Evolutionary conservation across 805 yeast genomes (phyloP).

Genomic region (Teunomyces funiuensis): DNA sequence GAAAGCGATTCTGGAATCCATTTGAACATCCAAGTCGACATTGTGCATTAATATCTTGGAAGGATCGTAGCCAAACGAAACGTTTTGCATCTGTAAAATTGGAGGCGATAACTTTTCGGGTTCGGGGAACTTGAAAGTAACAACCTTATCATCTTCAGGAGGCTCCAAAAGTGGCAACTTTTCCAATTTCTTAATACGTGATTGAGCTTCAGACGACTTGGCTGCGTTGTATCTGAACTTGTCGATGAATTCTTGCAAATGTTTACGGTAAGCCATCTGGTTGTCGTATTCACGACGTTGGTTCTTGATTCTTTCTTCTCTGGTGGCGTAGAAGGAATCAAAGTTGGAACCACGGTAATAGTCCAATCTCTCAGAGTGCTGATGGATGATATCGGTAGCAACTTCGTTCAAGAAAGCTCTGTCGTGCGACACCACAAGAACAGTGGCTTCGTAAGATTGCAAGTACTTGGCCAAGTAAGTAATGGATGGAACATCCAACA

Average conservation of each 20-base stretch:
- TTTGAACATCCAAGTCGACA: conserved; percentile 86
- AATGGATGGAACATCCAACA: conserved; percentile 99
- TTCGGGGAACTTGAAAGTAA: conserved; percentile 90
- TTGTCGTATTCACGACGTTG: conserved; percentile 94
- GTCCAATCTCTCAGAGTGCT: conserved; percentile 95
- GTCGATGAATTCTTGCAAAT: conserved; percentile 91
- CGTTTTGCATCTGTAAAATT: conserved; percentile 81
- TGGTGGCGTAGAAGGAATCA: conserved; percentile 87
- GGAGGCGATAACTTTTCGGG: conserved; percentile 94
- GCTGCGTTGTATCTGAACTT: conserved; percentile 98
- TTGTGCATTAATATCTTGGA: conserved; percentile 62
- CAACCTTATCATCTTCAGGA: conserved; percentile 86
- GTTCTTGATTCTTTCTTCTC: conserved; percentile 92
- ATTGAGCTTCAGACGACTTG: conserved; percentile 95
- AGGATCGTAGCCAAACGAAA: conserved; percentile 79
- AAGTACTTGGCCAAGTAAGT: conserved; percentile 88
- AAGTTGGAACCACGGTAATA: conserved; percentile 93
- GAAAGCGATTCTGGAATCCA: conserved; percentile 92
- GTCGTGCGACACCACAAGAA: conserved; percentile 95
- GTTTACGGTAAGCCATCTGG: conserved; percentile 94
- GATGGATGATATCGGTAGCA: conserved; percentile 97
- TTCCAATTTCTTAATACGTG: conserved; percentile 94
- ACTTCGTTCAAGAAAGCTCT: conserved; percentile 96
- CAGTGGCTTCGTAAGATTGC: conserved; percentile 88
- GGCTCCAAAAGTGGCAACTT: conserved; percentile 90